phyloP scores from a whole-genome alignment of 768 basidiomycete genomes.

The Amanita rubescens region DNA sequence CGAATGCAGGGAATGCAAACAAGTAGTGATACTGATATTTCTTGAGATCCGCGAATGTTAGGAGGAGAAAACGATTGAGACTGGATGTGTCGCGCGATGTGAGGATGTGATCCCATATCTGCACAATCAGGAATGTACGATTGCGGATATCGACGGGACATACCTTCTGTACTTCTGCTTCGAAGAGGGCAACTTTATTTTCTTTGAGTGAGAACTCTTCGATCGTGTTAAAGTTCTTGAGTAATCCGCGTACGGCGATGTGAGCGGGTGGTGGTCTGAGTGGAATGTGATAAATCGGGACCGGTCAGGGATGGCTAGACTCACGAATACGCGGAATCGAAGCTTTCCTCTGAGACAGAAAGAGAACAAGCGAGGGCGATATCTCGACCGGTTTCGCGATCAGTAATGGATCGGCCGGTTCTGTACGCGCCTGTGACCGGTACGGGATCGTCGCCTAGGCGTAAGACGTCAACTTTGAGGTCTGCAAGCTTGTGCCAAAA shows the following conservation, averaged over 20 bases:
- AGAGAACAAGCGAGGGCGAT: constrained; percentile 68
- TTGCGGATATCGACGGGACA: constrained; percentile 4
- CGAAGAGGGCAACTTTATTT: constrained; percentile 85
- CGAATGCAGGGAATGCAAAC: constrained; percentile 95
- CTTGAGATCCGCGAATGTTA: constrained; percentile 96
- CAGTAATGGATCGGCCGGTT: constrained; percentile 61
- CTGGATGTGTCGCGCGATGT: constrained; percentile 43
- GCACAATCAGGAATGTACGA: not conserved
- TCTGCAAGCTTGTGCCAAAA: constrained; percentile 91
- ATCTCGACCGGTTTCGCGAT: constrained; percentile 69
- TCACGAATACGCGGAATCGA: constrained; percentile 37
- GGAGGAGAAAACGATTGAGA: constrained; percentile 76
- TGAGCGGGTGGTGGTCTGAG: constrained; percentile 33
- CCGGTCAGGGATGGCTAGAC: no score
- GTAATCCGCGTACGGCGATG: constrained; percentile 48
- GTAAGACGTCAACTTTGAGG: constrained; percentile 87
- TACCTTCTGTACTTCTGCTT: constrained; percentile 61
- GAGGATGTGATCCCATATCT: constrained; percentile 68
- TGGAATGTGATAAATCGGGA: no score
- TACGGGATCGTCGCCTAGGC: constrained; percentile 67
- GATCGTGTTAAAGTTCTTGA: constrained; percentile 97
- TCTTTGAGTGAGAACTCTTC: constrained; percentile 95
- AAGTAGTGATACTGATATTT: constrained; percentile 98
- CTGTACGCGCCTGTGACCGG: constrained; percentile 62
- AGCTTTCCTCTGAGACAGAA: constrained; percentile 57